Conservation (phyloP, 306 rosid species). For the Quercus dentata region DNA sequence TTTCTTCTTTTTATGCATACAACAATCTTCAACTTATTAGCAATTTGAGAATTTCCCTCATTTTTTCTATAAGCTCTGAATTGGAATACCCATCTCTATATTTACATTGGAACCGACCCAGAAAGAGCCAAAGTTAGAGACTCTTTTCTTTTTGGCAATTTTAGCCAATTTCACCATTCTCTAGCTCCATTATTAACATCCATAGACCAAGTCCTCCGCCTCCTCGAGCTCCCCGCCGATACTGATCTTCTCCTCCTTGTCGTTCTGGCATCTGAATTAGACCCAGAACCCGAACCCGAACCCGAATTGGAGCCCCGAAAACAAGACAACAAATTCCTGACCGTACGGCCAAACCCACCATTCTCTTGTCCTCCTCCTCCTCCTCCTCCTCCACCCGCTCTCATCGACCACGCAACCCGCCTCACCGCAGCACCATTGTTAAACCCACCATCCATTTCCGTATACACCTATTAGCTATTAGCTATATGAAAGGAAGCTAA, state of each 20-base stretch:
- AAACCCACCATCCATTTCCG: slow-evolving; percentile 77
- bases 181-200: slow-evolving; percentile 60
- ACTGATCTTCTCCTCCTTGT: slow-evolving; percentile 27
- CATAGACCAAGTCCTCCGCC: slow-evolving; percentile 80
- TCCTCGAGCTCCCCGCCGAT: neutral
- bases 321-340: slow-evolving; percentile 51
- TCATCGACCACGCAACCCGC: slow-evolving; percentile 58
- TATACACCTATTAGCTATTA: no score
- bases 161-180: slow-evolving; percentile 33
- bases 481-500: no score
- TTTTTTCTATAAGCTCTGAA: neutral
- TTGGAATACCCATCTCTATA: slow-evolving; percentile 7
- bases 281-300: neutral
- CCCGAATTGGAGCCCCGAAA: slow-evolving; percentile 34
- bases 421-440: slow-evolving; percentile 61
- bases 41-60: neutral
- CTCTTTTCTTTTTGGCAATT: neutral
- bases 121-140: slow-evolving; percentile 3
- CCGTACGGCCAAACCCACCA: slow-evolving; percentile 38
- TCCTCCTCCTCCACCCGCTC: slow-evolving; percentile 14
- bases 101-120: slow-evolving; percentile 26
- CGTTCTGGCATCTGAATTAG: slow-evolving; percentile 14
- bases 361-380: slow-evolving; percentile 44
- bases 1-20: slow-evolving; percentile 13
- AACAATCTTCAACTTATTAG: neutral